phyloP scores from a whole-genome alignment of 164 flowering plant species.

The Berberis thunbergii region DNA sequence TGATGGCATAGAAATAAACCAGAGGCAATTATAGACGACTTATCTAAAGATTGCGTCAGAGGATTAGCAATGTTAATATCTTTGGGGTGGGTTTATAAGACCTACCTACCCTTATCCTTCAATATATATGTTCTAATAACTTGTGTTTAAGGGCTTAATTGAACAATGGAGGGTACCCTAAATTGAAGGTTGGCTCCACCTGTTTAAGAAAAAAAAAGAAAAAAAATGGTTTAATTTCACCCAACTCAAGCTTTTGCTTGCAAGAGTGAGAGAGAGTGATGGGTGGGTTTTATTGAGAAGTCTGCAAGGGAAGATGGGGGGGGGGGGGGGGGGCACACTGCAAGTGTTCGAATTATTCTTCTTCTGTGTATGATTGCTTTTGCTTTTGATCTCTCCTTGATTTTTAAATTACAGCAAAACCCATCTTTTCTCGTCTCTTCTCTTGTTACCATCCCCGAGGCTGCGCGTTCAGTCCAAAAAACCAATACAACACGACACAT shows the following conservation, averaged over 20 bases:
- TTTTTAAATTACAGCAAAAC: background rate
- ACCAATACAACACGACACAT: background rate
- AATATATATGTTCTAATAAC: no score
- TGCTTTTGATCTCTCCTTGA: conserved; percentile 11
- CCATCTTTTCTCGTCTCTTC: conserved; percentile 12
- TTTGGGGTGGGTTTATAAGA: no score
- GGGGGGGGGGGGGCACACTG: conserved; percentile 13
- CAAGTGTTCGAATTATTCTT: conserved; percentile 51
- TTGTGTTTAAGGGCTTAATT: no score
- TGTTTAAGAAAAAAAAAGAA: background rate
- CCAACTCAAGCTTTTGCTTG: background rate
- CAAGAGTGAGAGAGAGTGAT: background rate
- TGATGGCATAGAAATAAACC: no score
- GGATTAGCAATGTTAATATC: no score
- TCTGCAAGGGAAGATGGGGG: conserved; percentile 2
- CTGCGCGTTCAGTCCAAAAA: conserved; percentile 29
- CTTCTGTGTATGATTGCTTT: conserved; percentile 28
- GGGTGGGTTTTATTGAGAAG: background rate
- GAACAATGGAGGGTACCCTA: no score
- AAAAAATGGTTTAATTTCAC: no score
- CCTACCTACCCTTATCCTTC: no score
- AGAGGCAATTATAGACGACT: no score
- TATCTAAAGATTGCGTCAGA: no score
- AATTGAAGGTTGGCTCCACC: background rate
- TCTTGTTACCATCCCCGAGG: conserved; percentile 13